Conservation (phyloP, 2,329 filamentous ascomycete species). For the Colletotrichum godetiae region DNA sequence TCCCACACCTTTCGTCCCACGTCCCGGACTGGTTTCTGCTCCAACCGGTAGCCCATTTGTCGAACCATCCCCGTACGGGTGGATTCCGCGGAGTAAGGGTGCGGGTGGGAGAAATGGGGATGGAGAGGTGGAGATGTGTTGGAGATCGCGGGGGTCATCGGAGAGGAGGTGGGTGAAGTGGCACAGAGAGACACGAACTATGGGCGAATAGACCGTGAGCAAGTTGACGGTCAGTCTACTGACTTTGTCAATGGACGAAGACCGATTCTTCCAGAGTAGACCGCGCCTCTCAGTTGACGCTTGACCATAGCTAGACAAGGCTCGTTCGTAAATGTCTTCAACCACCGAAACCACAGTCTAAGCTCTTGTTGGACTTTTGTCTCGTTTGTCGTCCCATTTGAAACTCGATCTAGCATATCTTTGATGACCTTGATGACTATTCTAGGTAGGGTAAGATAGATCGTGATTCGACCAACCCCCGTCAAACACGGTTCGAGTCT, state of each 20-base stretch:
- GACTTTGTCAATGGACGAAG: background rate
- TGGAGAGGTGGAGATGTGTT: slow-evolving; percentile 23
- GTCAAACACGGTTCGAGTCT: slow-evolving; percentile 8
- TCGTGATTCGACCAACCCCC: slow-evolving; percentile 6
- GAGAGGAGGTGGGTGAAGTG: slow-evolving; percentile 7
- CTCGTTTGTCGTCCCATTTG: background rate
- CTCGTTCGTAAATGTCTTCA: background rate
- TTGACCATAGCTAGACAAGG: background rate
- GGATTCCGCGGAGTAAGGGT: slow-evolving; percentile 26
- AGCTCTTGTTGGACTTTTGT: background rate
- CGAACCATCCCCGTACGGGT: background rate
- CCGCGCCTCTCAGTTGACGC: background rate
- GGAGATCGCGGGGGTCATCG: slow-evolving; percentile 28
- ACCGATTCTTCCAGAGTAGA: background rate
- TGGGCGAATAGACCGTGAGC: background rate
- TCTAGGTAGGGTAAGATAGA: background rate
- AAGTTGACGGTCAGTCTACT: background rate
- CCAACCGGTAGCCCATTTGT: background rate
- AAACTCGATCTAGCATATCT: background rate
- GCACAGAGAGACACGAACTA: background rate
- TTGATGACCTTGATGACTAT: slow-evolving; percentile 4
- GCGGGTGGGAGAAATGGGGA: background rate
- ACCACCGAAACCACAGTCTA: background rate
- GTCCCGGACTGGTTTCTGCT: background rate
- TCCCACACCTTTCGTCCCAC: background rate